Percentiles rank a stretch among this genome's conserved stretches.
Conservation (phyloP, 2,329 filamentous ascomycete species). For the Fusarium musae region DNA sequence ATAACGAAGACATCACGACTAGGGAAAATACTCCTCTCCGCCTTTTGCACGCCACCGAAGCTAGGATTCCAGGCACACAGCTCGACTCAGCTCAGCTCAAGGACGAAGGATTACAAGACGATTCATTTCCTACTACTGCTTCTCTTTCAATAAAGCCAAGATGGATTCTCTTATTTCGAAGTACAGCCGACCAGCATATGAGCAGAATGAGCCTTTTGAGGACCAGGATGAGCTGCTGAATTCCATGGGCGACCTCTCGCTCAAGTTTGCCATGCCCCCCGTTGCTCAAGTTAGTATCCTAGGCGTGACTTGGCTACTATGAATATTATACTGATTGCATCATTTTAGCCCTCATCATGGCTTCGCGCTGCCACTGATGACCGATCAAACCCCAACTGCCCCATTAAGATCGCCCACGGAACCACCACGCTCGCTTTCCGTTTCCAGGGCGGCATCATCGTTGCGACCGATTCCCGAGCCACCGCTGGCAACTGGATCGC, state of each 20-base stretch:
- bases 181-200: slow-evolving; percentile 83
- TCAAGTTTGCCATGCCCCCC: slow-evolving; percentile 95
- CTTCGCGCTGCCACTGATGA: slow-evolving; percentile 97
- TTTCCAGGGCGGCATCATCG: slow-evolving; percentile 98
- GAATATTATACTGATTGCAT: slow-evolving; percentile 6
- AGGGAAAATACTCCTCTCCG: neutral
- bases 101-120: slow-evolving; percentile 11
- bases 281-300: slow-evolving; percentile 79
- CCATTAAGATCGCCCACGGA: slow-evolving; percentile 99
- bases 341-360: slow-evolving; percentile 82
- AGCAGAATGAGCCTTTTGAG: slow-evolving; percentile 76
- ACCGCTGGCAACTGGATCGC: slow-evolving; percentile 99
- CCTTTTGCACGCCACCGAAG: slow-evolving; percentile 1
- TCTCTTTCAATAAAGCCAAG: slow-evolving; percentile 38
- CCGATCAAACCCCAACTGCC: slow-evolving; percentile 93
- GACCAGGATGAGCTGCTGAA: slow-evolving; percentile 80
- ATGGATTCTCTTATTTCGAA: slow-evolving; percentile 96
- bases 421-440: slow-evolving; percentile 98
- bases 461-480: slow-evolving; percentile 96
- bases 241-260: slow-evolving; percentile 78
- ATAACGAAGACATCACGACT: slow-evolving; percentile 18
- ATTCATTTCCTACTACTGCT: slow-evolving; percentile 2
- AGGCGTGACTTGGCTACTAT: neutral
- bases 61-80: slow-evolving; percentile 8
- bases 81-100: slow-evolving; percentile 25